Percentiles rank a stretch among this genome's conserved stretches.
Evolutionary conservation across 2,329 filamentous ascomycete species (phyloP).

Genomic region (Cercospora beticola): DNA sequence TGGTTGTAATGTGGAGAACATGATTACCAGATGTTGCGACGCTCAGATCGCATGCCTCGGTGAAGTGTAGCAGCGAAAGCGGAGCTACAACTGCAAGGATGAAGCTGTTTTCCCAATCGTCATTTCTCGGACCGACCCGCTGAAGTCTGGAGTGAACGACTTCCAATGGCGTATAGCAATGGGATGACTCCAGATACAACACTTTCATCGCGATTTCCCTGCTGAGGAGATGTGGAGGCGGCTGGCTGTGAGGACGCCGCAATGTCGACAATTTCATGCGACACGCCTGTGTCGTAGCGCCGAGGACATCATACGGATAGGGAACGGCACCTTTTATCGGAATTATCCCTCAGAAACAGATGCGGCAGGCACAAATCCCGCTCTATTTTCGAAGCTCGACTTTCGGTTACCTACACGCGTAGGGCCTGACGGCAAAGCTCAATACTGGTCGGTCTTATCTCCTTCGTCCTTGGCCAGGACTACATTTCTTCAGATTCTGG

Average conservation of each 20-base stretch:
- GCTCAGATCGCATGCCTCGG: slow-evolving; percentile 12
- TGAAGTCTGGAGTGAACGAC: neutral
- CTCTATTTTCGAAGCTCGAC: slow-evolving; percentile 63
- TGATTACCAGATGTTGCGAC: slow-evolving; percentile 1
- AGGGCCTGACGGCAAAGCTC: slow-evolving; percentile 30
- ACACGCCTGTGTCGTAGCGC: slow-evolving; percentile 3
- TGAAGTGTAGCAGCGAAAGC: slow-evolving; percentile 4
- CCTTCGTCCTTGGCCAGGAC: slow-evolving; percentile 78
- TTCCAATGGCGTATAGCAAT: neutral
- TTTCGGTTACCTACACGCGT: slow-evolving; percentile 60
- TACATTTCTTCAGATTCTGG: slow-evolving; percentile 74
- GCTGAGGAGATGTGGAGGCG: slow-evolving; percentile 20
- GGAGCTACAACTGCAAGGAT: slow-evolving; percentile 12
- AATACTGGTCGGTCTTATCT: slow-evolving; percentile 83
- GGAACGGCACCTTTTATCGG: slow-evolving; percentile 80
- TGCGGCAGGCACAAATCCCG: slow-evolving; percentile 38
- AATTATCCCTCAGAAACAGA: slow-evolving; percentile 60
- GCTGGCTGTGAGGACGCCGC: slow-evolving; percentile 16
- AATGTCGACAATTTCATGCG: slow-evolving; percentile 22
- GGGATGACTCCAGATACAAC: neutral
- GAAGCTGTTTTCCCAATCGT: neutral
- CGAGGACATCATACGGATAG: slow-evolving; percentile 59
- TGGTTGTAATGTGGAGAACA: slow-evolving; percentile 23
- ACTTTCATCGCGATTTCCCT: neutral
- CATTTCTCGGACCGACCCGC: slow-evolving; percentile 10